Evolutionary conservation across 805 yeast species (phyloP), one percentile per base, ranked within the genome.

Genomic region (Yueomyces sinensis): DNA sequence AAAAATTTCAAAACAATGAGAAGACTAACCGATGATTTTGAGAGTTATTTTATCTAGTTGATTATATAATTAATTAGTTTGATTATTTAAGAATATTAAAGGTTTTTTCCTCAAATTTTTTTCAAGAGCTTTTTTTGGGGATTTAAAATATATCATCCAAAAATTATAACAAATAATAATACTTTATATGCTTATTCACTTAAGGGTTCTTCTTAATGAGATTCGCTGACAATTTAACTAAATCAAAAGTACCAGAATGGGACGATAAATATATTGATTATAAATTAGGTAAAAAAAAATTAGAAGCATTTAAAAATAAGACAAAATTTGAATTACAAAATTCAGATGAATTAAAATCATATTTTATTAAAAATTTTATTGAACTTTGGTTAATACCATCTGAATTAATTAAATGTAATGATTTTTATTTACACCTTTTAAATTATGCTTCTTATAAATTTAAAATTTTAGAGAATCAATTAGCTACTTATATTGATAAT

Each of bases 161-260:
- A n/a, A n/a, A n/a, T n/a, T n/a, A n/a, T n/a, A n/a, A n/a, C n/a
- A n/a, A n/a, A n/a, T n/a, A n/a, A n/a, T n/a, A n/a, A n/a, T n/a
- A n/a, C n/a, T n/a, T n/a, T n/a, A n/a, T n/a, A n/a, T n/a, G n/a
- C n/a, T n/a, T n/a, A n/a, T n/a, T n/a, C n/a, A n/a, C n/a, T n/a
- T n/a, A n/a, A n/a, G n/a, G n/a, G n/a, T n/a, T n/a, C 24, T 20
- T 11, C 24, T 7, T 14, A 29, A 76, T 76, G 82, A 76, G 75
- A 55, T 76, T 76, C 49, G 79, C 72, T n/a, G 80, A 72, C 39
- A 70, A 76, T 33, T 58, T 75, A 30, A 64, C 61, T 30, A 77
- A 74, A 23, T 74, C 75, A n/a, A 63, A 67, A 13, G 80, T 81
- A 37, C 94, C 95, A 4, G 94, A 81, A 48, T 87, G 96, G 96